Percentiles rank a stretch among this genome's conserved stretches.
Conservation (phyloP, 2,329 filamentous ascomycete genomes). For the Seiridium unicorne region DNA sequence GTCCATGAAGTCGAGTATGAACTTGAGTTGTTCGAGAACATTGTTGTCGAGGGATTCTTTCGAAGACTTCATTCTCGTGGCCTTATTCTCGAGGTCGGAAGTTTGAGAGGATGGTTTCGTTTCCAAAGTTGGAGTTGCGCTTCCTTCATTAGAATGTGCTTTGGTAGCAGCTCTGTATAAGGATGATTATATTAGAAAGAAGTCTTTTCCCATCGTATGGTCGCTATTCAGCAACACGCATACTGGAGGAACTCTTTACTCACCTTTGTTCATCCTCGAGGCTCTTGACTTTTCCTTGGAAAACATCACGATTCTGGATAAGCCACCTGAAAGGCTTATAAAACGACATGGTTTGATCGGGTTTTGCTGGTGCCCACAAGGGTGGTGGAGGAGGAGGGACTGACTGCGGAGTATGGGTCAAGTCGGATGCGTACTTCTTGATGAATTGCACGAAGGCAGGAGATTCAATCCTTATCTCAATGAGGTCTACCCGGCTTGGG, state of each 20-base stretch:
- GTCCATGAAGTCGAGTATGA: conserved; percentile 12
- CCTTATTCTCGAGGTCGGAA: too few species aligned
- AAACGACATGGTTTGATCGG: not conserved
- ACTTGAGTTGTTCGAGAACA: not conserved
- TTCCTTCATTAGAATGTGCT: too few species aligned
- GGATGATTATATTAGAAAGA: too few species aligned
- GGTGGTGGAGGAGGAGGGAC: not conserved
- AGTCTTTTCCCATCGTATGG: too few species aligned
- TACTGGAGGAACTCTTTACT: too few species aligned
- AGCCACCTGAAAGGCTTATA: not conserved
- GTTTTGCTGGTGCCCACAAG: not conserved
- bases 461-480: not conserved
- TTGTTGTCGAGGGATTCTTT: not conserved
- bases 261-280: too few species aligned
- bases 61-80: not conserved
- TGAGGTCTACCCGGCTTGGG: not conserved
- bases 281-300: not conserved
- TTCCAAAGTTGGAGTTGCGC: too few species aligned
- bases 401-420: too few species aligned
- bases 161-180: too few species aligned
- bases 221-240: too few species aligned
- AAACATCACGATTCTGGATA: not conserved
- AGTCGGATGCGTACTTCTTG: not conserved
- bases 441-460: not conserved
- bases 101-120: not conserved